Evolutionary conservation across 2,329 filamentous ascomycete genomes (phyloP).

Genomic region (Fusarium coicis): DNA sequence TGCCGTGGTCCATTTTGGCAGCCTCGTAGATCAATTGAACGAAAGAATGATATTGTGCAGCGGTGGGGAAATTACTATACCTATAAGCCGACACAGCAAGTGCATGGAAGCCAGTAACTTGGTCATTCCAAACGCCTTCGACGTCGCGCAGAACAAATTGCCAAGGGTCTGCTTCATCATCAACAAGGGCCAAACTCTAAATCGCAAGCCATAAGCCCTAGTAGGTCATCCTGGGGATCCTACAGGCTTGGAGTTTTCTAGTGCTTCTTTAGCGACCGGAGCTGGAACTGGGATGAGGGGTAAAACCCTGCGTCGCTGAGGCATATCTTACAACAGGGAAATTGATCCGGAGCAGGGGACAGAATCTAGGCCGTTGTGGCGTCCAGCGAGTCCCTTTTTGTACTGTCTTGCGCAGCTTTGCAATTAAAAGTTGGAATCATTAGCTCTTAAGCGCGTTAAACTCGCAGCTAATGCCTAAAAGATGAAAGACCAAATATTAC

Average conservation of each 20-base stretch:
- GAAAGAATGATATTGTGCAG: neutral
- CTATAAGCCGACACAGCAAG: neutral
- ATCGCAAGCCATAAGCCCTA: neutral
- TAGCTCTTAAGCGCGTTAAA: neutral
- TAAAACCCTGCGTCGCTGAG: neutral
- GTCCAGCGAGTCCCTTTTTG: neutral
- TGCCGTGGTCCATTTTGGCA: neutral
- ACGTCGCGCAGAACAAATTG: neutral
- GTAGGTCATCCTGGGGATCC: neutral
- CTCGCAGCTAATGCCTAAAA: neutral
- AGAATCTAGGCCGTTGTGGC: neutral
- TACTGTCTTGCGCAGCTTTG: neutral
- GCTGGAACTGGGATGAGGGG: neutral
- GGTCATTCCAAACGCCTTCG: neutral
- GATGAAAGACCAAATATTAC: no score
- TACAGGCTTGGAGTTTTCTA: neutral
- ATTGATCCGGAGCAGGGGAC: neutral
- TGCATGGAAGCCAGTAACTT: neutral
- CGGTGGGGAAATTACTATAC: neutral
- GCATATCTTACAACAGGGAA: neutral
- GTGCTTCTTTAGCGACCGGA: neutral
- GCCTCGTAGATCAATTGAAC: neutral
- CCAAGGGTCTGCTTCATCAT: neutral
- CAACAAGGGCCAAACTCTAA: neutral
- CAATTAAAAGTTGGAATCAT: neutral